phyloP scores from a whole-genome alignment of 305 asterid species.

The Nicotiana rustica region DNA sequence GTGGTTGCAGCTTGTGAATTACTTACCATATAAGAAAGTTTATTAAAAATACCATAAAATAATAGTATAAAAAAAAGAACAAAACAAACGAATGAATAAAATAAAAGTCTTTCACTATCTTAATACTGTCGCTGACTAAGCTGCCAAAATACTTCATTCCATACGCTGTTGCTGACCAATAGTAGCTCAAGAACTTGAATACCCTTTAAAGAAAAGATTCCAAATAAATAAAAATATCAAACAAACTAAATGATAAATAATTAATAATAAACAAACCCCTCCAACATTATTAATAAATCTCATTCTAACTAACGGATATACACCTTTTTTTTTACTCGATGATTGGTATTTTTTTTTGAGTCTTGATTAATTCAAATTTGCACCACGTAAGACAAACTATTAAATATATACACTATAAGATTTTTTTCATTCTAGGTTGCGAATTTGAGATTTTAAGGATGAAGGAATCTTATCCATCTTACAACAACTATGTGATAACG shows the following conservation, averaged over 20 bases:
- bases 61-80: background rate
- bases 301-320: no score
- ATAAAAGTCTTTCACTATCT: slow-evolving; percentile 8
- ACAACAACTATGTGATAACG: no score
- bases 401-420: no score
- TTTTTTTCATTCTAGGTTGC: no score
- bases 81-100: background rate
- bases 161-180: slow-evolving; percentile 47
- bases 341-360: no score
- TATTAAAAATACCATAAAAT: background rate
- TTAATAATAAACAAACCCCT: background rate
- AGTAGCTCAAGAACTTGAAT: slow-evolving; percentile 26
- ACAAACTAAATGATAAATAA: background rate
- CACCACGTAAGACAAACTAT: no score
- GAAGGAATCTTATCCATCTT: no score
- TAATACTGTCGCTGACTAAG: slow-evolving; percentile 28
- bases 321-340: no score
- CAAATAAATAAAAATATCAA: background rate
- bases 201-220: background rate
- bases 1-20: background rate
- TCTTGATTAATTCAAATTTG: no score
- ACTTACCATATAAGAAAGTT: background rate
- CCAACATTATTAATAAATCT: no score
- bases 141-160: slow-evolving; percentile 39
- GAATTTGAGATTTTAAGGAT: no score